Conservation (phyloP, 2,329 filamentous ascomycete genomes). For the Graphium sp. region DNA sequence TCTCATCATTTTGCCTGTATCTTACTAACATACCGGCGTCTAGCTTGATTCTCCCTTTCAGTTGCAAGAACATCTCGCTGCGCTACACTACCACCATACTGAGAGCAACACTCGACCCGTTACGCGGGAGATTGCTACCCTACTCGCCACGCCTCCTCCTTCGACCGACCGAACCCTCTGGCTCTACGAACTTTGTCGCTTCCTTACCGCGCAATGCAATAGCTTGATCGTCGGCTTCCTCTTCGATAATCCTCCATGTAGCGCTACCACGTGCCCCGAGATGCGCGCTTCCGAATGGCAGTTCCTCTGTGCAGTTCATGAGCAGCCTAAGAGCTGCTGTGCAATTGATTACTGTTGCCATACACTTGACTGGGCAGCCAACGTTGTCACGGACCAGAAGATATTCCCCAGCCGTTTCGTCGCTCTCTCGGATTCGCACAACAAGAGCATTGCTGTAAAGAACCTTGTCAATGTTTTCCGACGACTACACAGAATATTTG, state of each 20-base stretch:
- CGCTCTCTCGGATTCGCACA: conserved; percentile 35
- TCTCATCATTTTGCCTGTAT: conserved; percentile 2
- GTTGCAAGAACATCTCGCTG: conserved; percentile 90
- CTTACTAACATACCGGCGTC: conserved; percentile 7
- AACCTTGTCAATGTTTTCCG: conserved; percentile 92
- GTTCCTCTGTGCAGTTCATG: conserved; percentile 94
- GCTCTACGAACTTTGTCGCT: conserved; percentile 95
- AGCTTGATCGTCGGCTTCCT: conserved; percentile 84
- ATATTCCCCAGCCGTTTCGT: conserved; percentile 80
- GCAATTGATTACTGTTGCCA: conserved; percentile 99
- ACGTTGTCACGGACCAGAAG: conserved; percentile 84
- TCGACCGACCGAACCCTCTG: conserved; percentile 77
- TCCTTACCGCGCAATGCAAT: conserved; percentile 90
- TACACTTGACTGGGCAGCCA: conserved; percentile 93
- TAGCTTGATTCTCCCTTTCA: conserved; percentile 96
- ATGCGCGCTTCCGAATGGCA: conserved; percentile 99
- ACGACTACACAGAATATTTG: conserved; percentile 88
- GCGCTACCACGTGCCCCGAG: conserved; percentile 76
- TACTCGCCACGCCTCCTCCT: conserved; percentile 64
- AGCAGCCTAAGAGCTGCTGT: conserved; percentile 90
- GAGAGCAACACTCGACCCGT: conserved; percentile 52
- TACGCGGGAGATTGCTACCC: conserved; percentile 54
- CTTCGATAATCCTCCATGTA: conserved; percentile 79
- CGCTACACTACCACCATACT: conserved; percentile 72
- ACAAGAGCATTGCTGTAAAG: conserved; percentile 50